These are phyloP conservation scores for Inga leiocalycina DNA, from an alignment of 306 rosid species.

Conservation along the genomic window DNA sequence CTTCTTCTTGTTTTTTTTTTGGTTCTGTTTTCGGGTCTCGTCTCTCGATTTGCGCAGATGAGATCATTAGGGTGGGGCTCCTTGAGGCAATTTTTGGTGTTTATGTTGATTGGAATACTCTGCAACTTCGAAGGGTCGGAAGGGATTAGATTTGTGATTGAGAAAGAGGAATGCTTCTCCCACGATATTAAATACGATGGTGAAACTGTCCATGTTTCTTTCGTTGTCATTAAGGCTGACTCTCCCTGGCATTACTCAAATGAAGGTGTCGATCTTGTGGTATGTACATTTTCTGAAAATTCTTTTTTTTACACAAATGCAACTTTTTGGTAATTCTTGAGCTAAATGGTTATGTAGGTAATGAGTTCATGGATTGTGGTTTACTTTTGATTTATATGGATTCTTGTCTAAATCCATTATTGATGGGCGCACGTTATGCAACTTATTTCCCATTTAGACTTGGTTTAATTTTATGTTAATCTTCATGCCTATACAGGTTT, in stretches of 20 bases:
- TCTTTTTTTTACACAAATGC: not conserved
- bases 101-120: slow-evolving; percentile 38
- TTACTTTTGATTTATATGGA: not conserved
- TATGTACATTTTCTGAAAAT: slow-evolving; percentile 30
- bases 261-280: slow-evolving; percentile 90
- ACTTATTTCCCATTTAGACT: not conserved
- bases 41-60: slow-evolving; percentile 38
- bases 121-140: slow-evolving; percentile 47
- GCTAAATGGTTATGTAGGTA: not conserved
- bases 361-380: not conserved
- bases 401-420: not conserved
- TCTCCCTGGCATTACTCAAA: slow-evolving; percentile 67
- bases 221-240: slow-evolving; percentile 86
- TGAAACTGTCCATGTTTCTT: slow-evolving; percentile 82
- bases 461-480: not conserved
- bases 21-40: not conserved
- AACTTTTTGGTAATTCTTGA: not conserved
- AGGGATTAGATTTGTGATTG: slow-evolving; percentile 82
- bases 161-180: slow-evolving; percentile 84
- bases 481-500: not conserved
- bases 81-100: slow-evolving; percentile 39
- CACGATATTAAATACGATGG: slow-evolving; percentile 80
- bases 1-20: no score
- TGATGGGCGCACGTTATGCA: not conserved
- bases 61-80: slow-evolving; percentile 33